Conservation (phyloP, 495 filamentous ascomycete species). For the Penicillium coprophilum region DNA sequence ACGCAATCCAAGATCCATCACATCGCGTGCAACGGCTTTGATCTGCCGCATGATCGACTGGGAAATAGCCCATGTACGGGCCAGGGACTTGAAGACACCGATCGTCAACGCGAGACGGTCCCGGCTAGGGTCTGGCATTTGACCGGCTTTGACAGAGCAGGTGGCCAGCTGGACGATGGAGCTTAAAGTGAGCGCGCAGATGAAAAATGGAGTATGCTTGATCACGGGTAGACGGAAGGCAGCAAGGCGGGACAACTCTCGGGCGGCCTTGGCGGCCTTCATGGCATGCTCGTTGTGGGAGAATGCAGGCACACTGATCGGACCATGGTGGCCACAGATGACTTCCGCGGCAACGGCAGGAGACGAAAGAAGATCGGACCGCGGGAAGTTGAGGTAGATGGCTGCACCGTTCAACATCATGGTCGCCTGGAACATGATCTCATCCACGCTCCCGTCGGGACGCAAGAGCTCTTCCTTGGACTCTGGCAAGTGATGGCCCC, state of each 20-base stretch:
- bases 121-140: conserved; percentile 67
- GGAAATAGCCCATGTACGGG: conserved; percentile 75
- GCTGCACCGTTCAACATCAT: conserved; percentile 69
- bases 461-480: conserved; percentile 71
- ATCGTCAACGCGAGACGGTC: conserved; percentile 79
- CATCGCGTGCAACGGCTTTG: conserved; percentile 49
- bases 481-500: conserved; percentile 75
- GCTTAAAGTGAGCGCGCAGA: conserved; percentile 67
- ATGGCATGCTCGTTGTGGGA: conserved; percentile 66
- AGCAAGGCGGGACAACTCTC: conserved; percentile 73
- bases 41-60: conserved; percentile 72
- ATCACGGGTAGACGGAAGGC: conserved; percentile 70
- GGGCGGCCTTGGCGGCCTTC: conserved; percentile 76
- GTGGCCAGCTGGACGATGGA: conserved; percentile 59
- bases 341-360: conserved; percentile 48
- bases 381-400: conserved; percentile 50
- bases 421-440: conserved; percentile 89
- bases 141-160: conserved; percentile 68
- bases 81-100: conserved; percentile 74
- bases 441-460: conserved; percentile 67
- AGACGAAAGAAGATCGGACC: conserved; percentile 50
- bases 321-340: conserved; percentile 48
- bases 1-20: conserved; percentile 46
- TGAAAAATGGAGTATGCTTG: conserved; percentile 86
- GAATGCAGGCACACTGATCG: conserved; percentile 51